Evolutionary conservation across 352 stramenopile species (phyloP), one percentile per base, ranked within the genome.

Genomic region (Pythium grandisporangium): DNA sequence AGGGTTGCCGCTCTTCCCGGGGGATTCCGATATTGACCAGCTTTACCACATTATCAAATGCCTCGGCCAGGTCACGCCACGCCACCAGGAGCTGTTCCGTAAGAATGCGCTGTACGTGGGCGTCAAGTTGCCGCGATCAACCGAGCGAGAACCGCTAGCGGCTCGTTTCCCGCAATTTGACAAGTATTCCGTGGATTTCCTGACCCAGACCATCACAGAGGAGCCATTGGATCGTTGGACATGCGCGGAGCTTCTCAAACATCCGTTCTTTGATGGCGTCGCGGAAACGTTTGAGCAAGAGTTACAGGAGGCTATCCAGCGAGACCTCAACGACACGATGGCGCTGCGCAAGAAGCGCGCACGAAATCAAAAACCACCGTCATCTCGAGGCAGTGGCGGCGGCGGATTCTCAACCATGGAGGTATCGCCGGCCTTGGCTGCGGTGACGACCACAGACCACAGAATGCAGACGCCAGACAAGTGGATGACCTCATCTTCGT

Each of bases 11-110:
- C 84, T 99, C 12, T 96, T 99, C 37, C 95, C 95, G 1, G 95
- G 95, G 12, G 88, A 98, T 54, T 97, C 95, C 30, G 93, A 98
- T 45, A 96, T 98, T 54, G 94, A 99, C 64, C 95, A 89, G 55
- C 53, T 91, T 1, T 88, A 85, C 55, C 76, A 92, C 46, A 92
- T 92, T 45, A 85, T 90, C 41, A 72, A 74, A 13, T 90, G 75
- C 45, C 61, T 90, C 6, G 79, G 79, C 1, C 48, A 53, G 30
- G 67, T 92, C 17, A 92, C 78, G 2, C 61, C 75, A 5, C 61
- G 76, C 4, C 78, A 92, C 29, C 72, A 87, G 17, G 76, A 92
- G 30, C 64, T 92, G 8, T 92, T 92, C 53, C 64, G 66, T 7
- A 88, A 87, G 45, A 92, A 89, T 42, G 66, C 75, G 23, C 58